phyloP scores from a whole-genome alignment of 306 rosid species.

The Acacia melanoxylon region DNA sequence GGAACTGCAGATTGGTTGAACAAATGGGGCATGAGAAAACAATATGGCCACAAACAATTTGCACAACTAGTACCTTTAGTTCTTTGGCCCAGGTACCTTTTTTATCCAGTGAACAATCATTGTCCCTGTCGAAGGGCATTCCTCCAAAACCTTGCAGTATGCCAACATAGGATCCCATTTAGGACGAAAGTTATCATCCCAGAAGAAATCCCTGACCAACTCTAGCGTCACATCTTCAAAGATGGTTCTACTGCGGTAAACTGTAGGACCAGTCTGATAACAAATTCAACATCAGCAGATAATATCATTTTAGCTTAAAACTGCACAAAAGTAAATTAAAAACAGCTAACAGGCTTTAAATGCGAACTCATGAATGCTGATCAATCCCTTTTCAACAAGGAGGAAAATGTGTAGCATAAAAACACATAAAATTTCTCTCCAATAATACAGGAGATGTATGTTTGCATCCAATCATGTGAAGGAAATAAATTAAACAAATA shows the following conservation, averaged over 20 bases:
- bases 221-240: constrained; percentile 95
- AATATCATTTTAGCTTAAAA: constrained; percentile 22
- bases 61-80: constrained; percentile 18
- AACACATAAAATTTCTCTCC: constrained; percentile 20
- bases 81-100: constrained; percentile 61
- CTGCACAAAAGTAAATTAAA: constrained; percentile 1
- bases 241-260: constrained; percentile 85
- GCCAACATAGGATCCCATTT: constrained; percentile 96
- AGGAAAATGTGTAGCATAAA: constrained; percentile 15
- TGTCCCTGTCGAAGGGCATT: constrained; percentile 73
- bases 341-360: background rate
- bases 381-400: constrained; percentile 10
- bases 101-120: constrained; percentile 92
- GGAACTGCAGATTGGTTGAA: constrained; percentile 63
- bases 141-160: constrained; percentile 75
- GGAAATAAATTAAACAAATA: constrained; percentile 13
- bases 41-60: background rate
- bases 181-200: constrained; percentile 98
- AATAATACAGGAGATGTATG: background rate
- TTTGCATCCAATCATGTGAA: constrained; percentile 27
- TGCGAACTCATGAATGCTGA: background rate
- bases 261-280: constrained; percentile 80
- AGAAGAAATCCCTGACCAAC: constrained; percentile 96
- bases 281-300: constrained; percentile 38
- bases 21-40: constrained; percentile 35